Percentiles rank a stretch among this genome's conserved stretches.
Conservation (phyloP, 1,284 basidiomycete species). For the Malassezia equina region DNA sequence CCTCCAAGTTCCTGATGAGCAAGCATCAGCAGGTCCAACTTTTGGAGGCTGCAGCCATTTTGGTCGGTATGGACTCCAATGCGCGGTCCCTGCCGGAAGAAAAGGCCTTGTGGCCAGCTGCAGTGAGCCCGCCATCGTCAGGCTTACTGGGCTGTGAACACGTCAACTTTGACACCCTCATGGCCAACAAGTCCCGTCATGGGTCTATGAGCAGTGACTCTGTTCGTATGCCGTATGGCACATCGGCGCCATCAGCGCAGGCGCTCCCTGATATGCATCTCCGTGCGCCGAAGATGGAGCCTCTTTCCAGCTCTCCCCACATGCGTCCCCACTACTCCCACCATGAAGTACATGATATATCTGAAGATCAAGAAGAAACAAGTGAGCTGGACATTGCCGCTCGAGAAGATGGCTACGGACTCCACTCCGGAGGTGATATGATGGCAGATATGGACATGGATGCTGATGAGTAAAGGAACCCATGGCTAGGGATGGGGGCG, state of each 20-base stretch:
- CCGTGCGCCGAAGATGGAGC: neutral
- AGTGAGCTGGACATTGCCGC: conserved; percentile 40
- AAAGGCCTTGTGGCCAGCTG: conserved; percentile 61
- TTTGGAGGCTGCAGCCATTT: conserved; percentile 90
- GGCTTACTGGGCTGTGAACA: conserved; percentile 49
- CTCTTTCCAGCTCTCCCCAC: neutral
- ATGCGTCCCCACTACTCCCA: neutral
- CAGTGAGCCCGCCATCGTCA: conserved; percentile 51
- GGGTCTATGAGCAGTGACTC: conserved; percentile 14
- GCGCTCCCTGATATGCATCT: neutral
- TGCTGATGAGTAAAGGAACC: conserved; percentile 23
- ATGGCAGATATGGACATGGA: conserved; percentile 48
- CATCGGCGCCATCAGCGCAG: conserved; percentile 8
- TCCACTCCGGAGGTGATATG: conserved; percentile 36
- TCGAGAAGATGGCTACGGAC: conserved; percentile 44
- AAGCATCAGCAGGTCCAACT: conserved; percentile 98
- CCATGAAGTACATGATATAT: conserved; percentile 22
- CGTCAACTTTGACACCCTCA: conserved; percentile 48
- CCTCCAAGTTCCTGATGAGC: conserved; percentile 80
- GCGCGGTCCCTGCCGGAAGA: conserved; percentile 75
- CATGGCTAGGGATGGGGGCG: neutral
- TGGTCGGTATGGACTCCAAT: conserved; percentile 57
- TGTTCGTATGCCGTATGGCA: conserved; percentile 1
- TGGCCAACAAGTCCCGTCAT: conserved; percentile 34
- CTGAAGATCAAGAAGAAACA: conserved; percentile 36